Conservation (phyloP, 2,329 filamentous ascomycete genomes). For the Cladosporium sp. region DNA sequence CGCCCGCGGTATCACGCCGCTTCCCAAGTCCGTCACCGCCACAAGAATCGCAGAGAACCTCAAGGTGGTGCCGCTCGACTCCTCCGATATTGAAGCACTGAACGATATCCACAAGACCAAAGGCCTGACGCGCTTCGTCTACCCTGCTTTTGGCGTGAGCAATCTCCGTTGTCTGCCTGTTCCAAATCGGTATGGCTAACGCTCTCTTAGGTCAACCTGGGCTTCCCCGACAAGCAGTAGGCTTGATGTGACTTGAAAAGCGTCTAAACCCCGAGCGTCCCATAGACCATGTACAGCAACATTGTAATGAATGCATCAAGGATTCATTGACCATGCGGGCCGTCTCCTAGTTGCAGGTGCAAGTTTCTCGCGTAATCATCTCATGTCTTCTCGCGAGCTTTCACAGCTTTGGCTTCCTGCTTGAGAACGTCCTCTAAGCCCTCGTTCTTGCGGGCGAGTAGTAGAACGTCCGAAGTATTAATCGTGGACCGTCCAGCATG, state of each 20-base stretch:
- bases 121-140: conserved; percentile 43
- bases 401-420: conserved; percentile 54
- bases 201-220: conserved; percentile 33
- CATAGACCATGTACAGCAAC: background rate
- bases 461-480: conserved; percentile 77
- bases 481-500: conserved; percentile 79
- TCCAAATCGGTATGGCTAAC: conserved; percentile 7
- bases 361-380: background rate
- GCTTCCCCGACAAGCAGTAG: conserved; percentile 43
- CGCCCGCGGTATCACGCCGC: conserved; percentile 61
- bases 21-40: conserved; percentile 66
- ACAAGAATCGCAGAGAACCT: conserved; percentile 64
- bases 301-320: no score
- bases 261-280: background rate
- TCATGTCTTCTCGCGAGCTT: conserved; percentile 9
- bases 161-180: background rate
- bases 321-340: no score
- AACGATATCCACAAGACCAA: conserved; percentile 42
- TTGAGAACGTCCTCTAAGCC: conserved; percentile 72
- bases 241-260: background rate
- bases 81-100: conserved; percentile 52
- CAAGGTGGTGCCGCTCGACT: conserved; percentile 59
- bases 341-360: background rate
- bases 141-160: conserved; percentile 42
- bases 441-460: conserved; percentile 81